Conservation (phyloP, 257 asterid genomes). For the Prunella vulgaris region DNA sequence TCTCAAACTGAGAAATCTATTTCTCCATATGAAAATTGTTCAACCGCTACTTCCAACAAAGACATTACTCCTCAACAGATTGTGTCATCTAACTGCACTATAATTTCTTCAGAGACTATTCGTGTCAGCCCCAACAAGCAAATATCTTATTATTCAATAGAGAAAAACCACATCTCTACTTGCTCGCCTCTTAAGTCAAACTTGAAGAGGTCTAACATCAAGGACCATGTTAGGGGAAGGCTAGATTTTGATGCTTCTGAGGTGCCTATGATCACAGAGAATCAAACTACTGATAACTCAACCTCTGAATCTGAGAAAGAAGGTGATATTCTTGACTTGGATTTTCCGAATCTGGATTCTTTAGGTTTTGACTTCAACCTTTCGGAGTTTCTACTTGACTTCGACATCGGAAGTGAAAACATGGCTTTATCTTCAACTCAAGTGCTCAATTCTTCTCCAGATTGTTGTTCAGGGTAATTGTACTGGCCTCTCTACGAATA, state of each 20-base stretch:
- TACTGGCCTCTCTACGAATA: not conserved
- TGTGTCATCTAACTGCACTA: constrained; percentile 69
- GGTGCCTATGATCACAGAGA: constrained; percentile 41
- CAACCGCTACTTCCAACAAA: constrained; percentile 49
- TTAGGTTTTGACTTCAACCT: constrained; percentile 58
- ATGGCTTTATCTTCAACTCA: constrained; percentile 28
- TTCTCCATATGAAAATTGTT: constrained; percentile 46
- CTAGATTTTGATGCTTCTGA: constrained; percentile 72
- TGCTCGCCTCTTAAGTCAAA: constrained; percentile 66
- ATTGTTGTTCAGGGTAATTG: constrained; percentile 37
- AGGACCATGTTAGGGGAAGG: constrained; percentile 83
- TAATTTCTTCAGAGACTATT: constrained; percentile 76
- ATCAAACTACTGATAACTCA: constrained; percentile 39
- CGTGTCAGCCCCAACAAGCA: constrained; percentile 76
- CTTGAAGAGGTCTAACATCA: constrained; percentile 38
- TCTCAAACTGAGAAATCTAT: constrained; percentile 54
- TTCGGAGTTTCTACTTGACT: constrained; percentile 42
- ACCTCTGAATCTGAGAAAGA: constrained; percentile 67
- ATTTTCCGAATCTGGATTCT: constrained; percentile 62
- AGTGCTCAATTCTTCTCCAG: constrained; percentile 46
- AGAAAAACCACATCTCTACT: constrained; percentile 61
- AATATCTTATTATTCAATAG: constrained; percentile 66
- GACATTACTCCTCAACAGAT: constrained; percentile 42
- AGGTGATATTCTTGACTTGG: constrained; percentile 61
- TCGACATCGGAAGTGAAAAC: constrained; percentile 38